phyloP scores from a whole-genome alignment of 768 basidiomycete species.

The Tulasnella sp. region DNA sequence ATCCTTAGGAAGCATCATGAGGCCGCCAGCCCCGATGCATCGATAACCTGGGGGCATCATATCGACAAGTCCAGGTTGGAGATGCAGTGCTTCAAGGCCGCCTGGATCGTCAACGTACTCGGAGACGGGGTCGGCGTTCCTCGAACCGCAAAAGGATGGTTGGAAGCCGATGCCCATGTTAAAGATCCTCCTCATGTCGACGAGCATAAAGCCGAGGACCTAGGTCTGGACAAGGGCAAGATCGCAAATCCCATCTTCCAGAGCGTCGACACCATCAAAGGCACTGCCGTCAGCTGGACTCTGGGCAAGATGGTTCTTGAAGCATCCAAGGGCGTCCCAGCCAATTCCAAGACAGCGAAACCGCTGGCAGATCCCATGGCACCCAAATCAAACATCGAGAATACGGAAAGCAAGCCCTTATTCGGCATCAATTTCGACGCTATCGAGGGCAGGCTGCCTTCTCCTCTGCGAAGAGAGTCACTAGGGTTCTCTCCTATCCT shows the following conservation, averaged over 20 bases:
- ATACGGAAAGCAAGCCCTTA: constrained; percentile 38
- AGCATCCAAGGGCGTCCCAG: constrained; percentile 75
- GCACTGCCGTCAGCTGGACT: constrained; percentile 95
- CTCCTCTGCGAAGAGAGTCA: constrained; percentile 41
- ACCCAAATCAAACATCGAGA: constrained; percentile 44
- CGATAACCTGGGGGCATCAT: constrained; percentile 50
- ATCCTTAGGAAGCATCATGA: constrained; percentile 58
- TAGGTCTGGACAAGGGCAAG: constrained; percentile 35
- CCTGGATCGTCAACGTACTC: constrained; percentile 92
- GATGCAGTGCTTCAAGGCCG: constrained; percentile 99
- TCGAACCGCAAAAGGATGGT: constrained; percentile 49
- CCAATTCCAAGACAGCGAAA: constrained; percentile 32
- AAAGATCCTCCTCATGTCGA: constrained; percentile 48
- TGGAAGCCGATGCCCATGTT: neutral
- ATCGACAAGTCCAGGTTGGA: constrained; percentile 78
- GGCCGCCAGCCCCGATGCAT: constrained; percentile 46
- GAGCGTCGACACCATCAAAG: constrained; percentile 80
- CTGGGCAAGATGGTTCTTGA: constrained; percentile 98
- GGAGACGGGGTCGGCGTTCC: constrained; percentile 96
- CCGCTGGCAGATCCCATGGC: constrained; percentile 69
- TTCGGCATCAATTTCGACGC: constrained; percentile 50
- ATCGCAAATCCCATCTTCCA: constrained; percentile 59
- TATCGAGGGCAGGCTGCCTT: constrained; percentile 55
- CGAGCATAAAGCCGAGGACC: constrained; percentile 56
- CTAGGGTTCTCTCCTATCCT: constrained; percentile 16